phyloP scores from a whole-genome alignment of 768 basidiomycete species.

The Pisolithus albus region DNA sequence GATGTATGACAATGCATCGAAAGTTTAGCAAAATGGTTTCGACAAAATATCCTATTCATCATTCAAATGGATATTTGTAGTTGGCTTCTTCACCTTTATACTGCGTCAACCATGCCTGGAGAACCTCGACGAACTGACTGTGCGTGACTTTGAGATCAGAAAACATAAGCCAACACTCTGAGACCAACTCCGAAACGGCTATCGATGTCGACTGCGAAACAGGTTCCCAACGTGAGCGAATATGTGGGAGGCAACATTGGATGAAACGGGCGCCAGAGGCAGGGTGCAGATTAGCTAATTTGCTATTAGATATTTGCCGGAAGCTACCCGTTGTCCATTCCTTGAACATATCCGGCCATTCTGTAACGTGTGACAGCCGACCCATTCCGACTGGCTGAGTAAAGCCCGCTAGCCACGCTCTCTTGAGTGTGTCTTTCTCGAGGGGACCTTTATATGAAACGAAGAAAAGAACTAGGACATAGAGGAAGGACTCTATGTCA shows the following conservation, averaged over 20 bases:
- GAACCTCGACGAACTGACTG: background rate
- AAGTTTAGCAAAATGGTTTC: no score
- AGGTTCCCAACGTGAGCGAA: no score
- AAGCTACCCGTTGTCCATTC: background rate
- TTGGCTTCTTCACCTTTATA: background rate
- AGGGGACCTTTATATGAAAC: background rate
- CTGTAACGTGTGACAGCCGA: background rate
- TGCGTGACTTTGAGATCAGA: background rate
- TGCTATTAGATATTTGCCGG: no score
- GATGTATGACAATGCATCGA: no score
- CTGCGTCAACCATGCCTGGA: background rate
- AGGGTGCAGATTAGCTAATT: no score
- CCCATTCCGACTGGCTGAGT: background rate
- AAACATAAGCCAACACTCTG: no score
- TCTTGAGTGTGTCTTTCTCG: background rate
- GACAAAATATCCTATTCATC: no score
- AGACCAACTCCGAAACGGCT: no score
- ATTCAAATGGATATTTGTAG: no score
- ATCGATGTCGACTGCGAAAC: no score
- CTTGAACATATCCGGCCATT: constrained; percentile 1
- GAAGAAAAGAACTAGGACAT: constrained; percentile 11
- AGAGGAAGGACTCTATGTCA: constrained; percentile 14
- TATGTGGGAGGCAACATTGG: no score
- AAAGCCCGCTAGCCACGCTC: constrained; percentile 1
- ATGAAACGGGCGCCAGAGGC: no score